Conservation (phyloP, 2,329 filamentous ascomycete species). For the Chrysosporium queenslandicum region DNA sequence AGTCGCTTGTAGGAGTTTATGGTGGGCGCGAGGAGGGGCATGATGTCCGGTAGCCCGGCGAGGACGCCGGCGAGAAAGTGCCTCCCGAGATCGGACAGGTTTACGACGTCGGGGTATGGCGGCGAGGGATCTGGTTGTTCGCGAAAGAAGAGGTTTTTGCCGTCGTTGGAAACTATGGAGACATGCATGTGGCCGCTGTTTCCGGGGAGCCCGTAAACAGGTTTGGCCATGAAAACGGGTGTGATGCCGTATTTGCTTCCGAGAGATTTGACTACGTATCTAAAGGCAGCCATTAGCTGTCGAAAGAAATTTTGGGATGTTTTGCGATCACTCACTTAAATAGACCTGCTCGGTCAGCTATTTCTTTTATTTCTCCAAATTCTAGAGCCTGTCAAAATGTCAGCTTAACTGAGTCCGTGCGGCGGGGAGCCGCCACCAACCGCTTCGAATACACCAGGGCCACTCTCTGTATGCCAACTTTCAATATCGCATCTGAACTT, state of each 20-base stretch:
- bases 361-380: conserved; percentile 74
- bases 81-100: conserved; percentile 77
- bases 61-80: conserved; percentile 89
- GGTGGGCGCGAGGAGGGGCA: conserved; percentile 89
- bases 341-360: conserved; percentile 83
- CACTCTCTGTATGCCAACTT: conserved; percentile 92
- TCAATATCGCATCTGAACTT: conserved; percentile 74
- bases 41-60: conserved; percentile 81
- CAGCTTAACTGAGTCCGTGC: conserved; percentile 15
- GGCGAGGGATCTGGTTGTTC: conserved; percentile 61
- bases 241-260: conserved; percentile 82
- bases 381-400: conserved; percentile 55
- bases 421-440: conserved; percentile 34
- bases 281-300: too few species aligned
- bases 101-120: conserved; percentile 61
- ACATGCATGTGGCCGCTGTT: conserved; percentile 96
- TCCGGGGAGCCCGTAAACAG: conserved; percentile 76
- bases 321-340: conserved; percentile 59
- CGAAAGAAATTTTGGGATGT: too few species aligned
- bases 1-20: conserved; percentile 97
- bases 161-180: conserved; percentile 69
- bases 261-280: conserved; percentile 78
- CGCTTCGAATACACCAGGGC: conserved; percentile 90
- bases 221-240: conserved; percentile 98
- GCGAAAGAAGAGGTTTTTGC: conserved; percentile 74